phyloP scores from a whole-genome alignment of 2,329 filamentous ascomycete species.

The Purpureocillium takamizusanense region DNA sequence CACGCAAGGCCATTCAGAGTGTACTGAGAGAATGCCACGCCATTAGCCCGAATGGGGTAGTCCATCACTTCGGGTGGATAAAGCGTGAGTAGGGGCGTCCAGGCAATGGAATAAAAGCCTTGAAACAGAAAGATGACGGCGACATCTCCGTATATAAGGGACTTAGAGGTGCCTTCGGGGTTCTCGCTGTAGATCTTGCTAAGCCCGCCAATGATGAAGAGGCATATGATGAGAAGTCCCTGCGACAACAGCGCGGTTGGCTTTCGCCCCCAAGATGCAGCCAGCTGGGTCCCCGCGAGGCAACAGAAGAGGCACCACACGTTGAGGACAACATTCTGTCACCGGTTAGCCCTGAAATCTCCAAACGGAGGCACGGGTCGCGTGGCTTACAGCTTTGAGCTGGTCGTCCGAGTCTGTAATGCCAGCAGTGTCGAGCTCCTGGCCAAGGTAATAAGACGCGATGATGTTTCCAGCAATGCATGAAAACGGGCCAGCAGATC shows the following conservation, averaged over 20 bases:
- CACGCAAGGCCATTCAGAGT: conserved; percentile 7
- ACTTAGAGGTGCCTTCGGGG: conserved; percentile 4
- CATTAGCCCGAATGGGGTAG: conserved; percentile 15
- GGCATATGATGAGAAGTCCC: conserved; percentile 26
- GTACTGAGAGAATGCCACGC: conserved; percentile 22
- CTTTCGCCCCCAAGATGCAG: conserved; percentile 33
- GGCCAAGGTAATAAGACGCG: conserved; percentile 29
- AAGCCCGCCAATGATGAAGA: conserved; percentile 22
- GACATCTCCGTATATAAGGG: conserved; percentile 24
- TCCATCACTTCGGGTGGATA: conserved; percentile 20
- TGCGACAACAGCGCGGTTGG: conserved; percentile 30
- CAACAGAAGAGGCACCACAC: conserved; percentile 35
- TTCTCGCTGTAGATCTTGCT: conserved; percentile 24
- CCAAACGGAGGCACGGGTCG: no score
- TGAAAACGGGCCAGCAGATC: conserved; percentile 18
- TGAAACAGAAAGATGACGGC: conserved; percentile 20
- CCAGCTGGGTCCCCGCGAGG: conserved; percentile 32
- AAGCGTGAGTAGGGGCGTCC: conserved; percentile 15
- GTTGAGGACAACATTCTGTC: conserved; percentile 40
- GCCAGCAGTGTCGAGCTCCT: conserved; percentile 34
- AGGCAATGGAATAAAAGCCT: conserved; percentile 17
- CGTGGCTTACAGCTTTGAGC: conserved; percentile 27
- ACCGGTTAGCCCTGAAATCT: conserved; percentile 4
- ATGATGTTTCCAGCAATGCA: conserved; percentile 25
- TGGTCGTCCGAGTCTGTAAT: conserved; percentile 32